Evolutionary conservation across 768 basidiomycete species (phyloP), one percentile per base, ranked within the genome.

Genomic region (Asterophora parasitica): DNA sequence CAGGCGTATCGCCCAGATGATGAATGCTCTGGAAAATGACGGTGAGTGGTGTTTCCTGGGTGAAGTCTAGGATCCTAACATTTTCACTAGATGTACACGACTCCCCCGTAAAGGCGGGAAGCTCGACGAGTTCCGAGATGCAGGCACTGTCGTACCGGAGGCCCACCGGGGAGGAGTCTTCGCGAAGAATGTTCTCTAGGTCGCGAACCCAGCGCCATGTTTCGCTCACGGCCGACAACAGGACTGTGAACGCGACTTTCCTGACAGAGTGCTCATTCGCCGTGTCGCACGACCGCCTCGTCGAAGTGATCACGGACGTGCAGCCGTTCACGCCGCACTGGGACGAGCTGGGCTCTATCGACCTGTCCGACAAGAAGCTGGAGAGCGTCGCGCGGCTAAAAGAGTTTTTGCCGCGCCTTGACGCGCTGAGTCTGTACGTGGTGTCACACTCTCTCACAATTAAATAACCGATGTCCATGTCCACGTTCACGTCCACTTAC

Each of bases 241-340:
- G 57, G 56, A 69, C 61, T 43, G 61, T 64, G 19, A 72, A 75
- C 53, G 73, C 62, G 35, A 77, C 78, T 4, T 78, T 95, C 70
- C 72, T 98, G 53, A 98, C 95, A 9, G 94, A 98, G 61, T 97
- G 94, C 61, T 97, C 94, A 34, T 99, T 99, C 62, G 92, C 81
- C 12, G 83, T 97, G 36, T 79, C 92, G n/a, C 90, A 91, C 58
- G 95, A 97, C 62, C 79, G 81, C 37, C 78, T 99, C 4, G 86
- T 98, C 1, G 81, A 89, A 63, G 83, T 90, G 58, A 91, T 99
- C 60, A 97, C 94, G 35, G 93, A 97, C 58, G 82, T 93, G 10
- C 86, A 93, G 61, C 92, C 94, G 15, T 96, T 89, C 65, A 91
- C 93, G 60, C 92, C 94, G 17, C 77, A 90, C 61, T 99, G 96